Evolutionary conservation across 2,329 filamentous ascomycete genomes (phyloP).

Genomic region (Cercospora berteroae): DNA sequence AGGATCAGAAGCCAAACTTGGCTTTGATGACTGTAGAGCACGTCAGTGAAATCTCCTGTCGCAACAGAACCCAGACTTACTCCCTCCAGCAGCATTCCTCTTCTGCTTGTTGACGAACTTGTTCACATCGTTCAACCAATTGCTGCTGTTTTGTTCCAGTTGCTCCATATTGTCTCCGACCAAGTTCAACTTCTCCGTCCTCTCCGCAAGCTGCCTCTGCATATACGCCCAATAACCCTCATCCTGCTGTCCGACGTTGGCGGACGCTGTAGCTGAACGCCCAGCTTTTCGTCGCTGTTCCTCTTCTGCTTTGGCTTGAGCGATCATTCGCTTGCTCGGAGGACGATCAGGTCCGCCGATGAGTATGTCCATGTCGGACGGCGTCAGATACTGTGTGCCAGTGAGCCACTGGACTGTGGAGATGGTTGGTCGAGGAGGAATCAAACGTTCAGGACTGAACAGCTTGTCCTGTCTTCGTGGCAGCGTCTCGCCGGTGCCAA

Average conservation of each 20-base stretch:
- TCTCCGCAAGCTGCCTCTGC: slow-evolving; percentile 80
- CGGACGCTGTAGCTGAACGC: slow-evolving; percentile 37
- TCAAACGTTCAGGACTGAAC: slow-evolving; percentile 70
- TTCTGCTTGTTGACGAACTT: slow-evolving; percentile 89
- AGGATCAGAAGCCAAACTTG: slow-evolving; percentile 30
- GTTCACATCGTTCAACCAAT: slow-evolving; percentile 82
- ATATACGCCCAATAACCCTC: slow-evolving; percentile 74
- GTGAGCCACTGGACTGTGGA: slow-evolving; percentile 96
- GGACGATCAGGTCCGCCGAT: slow-evolving; percentile 88
- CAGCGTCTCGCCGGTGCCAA: slow-evolving; percentile 69
- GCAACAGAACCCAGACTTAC: slow-evolving; percentile 27
- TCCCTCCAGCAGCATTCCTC: slow-evolving; percentile 72
- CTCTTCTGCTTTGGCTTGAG: slow-evolving; percentile 73
- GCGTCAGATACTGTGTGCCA: slow-evolving; percentile 86
- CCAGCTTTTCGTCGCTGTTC: slow-evolving; percentile 50
- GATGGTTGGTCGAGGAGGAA: slow-evolving; percentile 84
- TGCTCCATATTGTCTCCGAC: slow-evolving; percentile 83
- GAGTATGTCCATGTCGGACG: slow-evolving; percentile 81
- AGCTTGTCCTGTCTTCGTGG: slow-evolving; percentile 64
- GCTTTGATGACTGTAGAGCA: slow-evolving; percentile 32
- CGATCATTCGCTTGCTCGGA: slow-evolving; percentile 82
- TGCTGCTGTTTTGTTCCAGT: slow-evolving; percentile 74
- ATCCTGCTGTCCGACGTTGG: slow-evolving; percentile 45
- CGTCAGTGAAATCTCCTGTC: slow-evolving; percentile 5
- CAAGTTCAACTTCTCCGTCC: slow-evolving; percentile 81